These are phyloP conservation scores for Cornus florida DNA, from an alignment of 148 eudicot genomes.

Conservation along the genomic window DNA sequence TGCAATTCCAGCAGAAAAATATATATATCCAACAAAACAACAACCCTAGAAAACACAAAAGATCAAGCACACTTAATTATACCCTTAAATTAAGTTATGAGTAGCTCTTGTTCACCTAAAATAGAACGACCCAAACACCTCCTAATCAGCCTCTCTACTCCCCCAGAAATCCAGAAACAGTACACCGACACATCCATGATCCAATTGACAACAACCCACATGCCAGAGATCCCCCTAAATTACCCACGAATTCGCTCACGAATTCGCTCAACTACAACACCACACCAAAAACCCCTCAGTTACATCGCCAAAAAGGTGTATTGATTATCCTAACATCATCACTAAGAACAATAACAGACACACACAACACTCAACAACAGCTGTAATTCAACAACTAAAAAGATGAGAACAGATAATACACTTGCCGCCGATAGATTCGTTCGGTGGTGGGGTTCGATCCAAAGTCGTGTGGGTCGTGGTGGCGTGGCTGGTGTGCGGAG, in stretches of 20 bases:
- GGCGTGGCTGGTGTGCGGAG: not conserved
- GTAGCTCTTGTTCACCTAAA: not conserved
- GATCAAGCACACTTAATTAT: not conserved
- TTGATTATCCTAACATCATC: not conserved
- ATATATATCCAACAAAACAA: slow-evolving; percentile 1
- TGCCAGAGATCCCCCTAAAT: slow-evolving; percentile 28
- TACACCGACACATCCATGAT: slow-evolving; percentile 27
- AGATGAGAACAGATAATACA: not conserved
- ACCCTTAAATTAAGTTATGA: not conserved
- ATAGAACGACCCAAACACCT: slow-evolving; percentile 2
- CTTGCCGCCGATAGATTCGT: slow-evolving; percentile 12
- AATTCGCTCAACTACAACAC: slow-evolving; percentile 25
- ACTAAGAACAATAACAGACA: not conserved
- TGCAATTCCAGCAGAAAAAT: slow-evolving; percentile 15
- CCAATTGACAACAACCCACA: slow-evolving; percentile 24
- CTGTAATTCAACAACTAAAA: slow-evolving; percentile 1
- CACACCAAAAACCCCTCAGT: not conserved
- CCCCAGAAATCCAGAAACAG: slow-evolving; percentile 37
- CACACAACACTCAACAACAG: not conserved
- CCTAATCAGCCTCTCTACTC: slow-evolving; percentile 26
- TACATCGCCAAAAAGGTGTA: not conserved
- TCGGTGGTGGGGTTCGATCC: not conserved
- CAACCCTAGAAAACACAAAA: not conserved
- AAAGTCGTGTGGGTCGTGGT: not conserved
- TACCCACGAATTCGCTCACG: slow-evolving; percentile 11